These are phyloP conservation scores for Trypanosoma avium DNA, from an alignment of 208 protist species.

Conservation along the genomic window DNA sequence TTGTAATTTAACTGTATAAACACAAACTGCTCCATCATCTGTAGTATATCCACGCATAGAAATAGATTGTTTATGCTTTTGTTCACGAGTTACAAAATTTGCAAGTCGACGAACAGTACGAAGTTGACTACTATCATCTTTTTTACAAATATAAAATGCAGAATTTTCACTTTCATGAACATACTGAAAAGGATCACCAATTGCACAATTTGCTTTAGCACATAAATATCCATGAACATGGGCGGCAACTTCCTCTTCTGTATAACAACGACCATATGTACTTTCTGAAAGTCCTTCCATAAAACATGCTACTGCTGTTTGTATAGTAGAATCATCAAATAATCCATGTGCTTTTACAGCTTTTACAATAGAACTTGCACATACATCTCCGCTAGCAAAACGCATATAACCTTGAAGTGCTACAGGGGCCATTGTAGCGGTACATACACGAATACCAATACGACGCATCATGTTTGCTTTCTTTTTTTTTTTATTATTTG, in stretches of 20 bases:
- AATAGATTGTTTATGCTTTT: slow-evolving; percentile 19
- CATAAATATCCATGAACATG: slow-evolving; percentile 70
- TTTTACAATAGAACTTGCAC: slow-evolving; percentile 32
- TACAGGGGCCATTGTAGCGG: slow-evolving; percentile 5
- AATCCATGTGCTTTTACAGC: slow-evolving; percentile 35
- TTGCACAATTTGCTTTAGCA: slow-evolving; percentile 45
- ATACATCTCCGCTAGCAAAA: slow-evolving; percentile 4
- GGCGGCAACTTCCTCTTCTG: slow-evolving; percentile 37
- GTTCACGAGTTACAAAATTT: slow-evolving; percentile 40
- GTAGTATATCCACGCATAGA: slow-evolving; percentile 61
- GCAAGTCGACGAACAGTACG: slow-evolving; percentile 60
- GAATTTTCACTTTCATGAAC: slow-evolving; percentile 42
- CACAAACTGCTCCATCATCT: slow-evolving; percentile 44
- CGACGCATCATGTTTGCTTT: slow-evolving; percentile 31
- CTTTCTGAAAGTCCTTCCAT: slow-evolving; percentile 41
- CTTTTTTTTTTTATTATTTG: slow-evolving; percentile 13
- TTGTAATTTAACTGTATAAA: slow-evolving; percentile 59
- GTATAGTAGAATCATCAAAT: slow-evolving; percentile 47
- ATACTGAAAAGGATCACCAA: slow-evolving; percentile 70
- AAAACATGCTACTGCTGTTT: slow-evolving; percentile 41
- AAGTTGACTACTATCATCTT: slow-evolving; percentile 40
- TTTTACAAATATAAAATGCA: slow-evolving; percentile 80
- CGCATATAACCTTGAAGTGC: slow-evolving; percentile 9
- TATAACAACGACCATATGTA: slow-evolving; percentile 50
- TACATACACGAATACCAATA: slow-evolving; percentile 8